Evolutionary conservation across 2,329 filamentous ascomycete genomes (phyloP).

Genomic region (Balansia obtecta): DNA sequence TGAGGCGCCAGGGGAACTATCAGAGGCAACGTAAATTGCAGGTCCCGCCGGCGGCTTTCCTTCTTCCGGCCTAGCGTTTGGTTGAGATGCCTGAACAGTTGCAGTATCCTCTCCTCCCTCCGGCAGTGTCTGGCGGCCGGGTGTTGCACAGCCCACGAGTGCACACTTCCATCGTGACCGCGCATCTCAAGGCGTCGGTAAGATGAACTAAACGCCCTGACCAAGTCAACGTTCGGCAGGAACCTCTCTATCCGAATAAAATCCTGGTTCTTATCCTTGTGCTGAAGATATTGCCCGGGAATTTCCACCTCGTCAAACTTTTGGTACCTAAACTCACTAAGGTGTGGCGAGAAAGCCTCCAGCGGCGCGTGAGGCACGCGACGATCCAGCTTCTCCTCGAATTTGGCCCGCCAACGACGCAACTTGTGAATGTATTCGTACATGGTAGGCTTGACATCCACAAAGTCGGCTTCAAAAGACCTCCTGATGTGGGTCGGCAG

Average conservation of each 20-base stretch:
- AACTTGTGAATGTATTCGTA: constrained; percentile 97
- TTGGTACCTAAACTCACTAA: constrained; percentile 93
- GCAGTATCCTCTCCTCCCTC: constrained; percentile 86
- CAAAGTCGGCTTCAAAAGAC: constrained; percentile 96
- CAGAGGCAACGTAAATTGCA: constrained; percentile 90
- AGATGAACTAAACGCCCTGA: constrained; percentile 80
- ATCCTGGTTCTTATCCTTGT: constrained; percentile 98
- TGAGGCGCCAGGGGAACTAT: constrained; percentile 94
- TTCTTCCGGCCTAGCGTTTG: constrained; percentile 84
- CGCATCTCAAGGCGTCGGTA: constrained; percentile 91
- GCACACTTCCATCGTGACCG: constrained; percentile 93
- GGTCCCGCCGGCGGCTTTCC: constrained; percentile 81
- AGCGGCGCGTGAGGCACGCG: constrained; percentile 61
- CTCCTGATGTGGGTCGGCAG: constrained; percentile 89
- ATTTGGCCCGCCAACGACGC: constrained; percentile 90
- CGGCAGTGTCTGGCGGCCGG: constrained; percentile 86
- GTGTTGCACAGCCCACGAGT: constrained; percentile 92
- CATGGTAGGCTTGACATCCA: constrained; percentile 91
- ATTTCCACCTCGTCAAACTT: constrained; percentile 99
- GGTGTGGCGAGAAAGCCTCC: constrained; percentile 76
- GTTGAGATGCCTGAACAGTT: constrained; percentile 96
- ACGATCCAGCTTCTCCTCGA: constrained; percentile 92
- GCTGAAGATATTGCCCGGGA: constrained; percentile 90
- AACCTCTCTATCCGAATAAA: constrained; percentile 97
- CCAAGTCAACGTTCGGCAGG: constrained; percentile 84